Evolutionary conservation across 371 early-diverging fungal genomes (phyloP).

Genomic region (Umbelopsis sp.): DNA sequence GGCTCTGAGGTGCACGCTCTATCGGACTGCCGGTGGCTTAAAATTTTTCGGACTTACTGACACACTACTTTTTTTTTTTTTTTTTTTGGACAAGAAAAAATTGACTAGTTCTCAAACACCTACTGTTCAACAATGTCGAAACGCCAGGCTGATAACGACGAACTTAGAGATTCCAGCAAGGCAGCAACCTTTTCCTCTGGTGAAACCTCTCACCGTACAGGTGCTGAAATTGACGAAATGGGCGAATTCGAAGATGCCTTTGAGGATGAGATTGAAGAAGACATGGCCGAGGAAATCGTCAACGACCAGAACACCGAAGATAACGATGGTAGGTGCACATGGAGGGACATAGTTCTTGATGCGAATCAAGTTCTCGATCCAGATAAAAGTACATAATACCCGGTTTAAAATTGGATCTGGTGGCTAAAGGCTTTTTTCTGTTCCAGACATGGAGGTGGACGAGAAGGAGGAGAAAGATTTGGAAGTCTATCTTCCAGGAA

Average conservation of each 20-base stretch:
- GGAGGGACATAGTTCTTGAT: too few relatives aligned
- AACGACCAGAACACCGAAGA: conserved; percentile 67
- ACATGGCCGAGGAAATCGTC: conserved; percentile 62
- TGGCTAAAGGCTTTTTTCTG: background rate
- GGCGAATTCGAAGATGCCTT: conserved; percentile 97
- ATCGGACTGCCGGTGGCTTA: too few relatives aligned
- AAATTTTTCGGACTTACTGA: too few relatives aligned
- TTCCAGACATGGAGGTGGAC: conserved; percentile 62
- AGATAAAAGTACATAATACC: too few relatives aligned
- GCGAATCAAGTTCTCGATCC: too few relatives aligned
- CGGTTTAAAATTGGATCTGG: background rate
- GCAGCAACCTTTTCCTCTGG: conserved; percentile 42
- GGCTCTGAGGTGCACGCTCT: too few relatives aligned
- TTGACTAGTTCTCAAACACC: conserved; percentile 1
- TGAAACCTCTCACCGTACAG: conserved; percentile 28
- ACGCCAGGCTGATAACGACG: conserved; percentile 60
- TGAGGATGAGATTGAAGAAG: conserved; percentile 92
- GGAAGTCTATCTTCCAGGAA: conserved; percentile 93
- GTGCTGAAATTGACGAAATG: conserved; percentile 71
- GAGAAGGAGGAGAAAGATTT: conserved; percentile 56
- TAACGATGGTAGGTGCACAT: conserved; percentile 26
- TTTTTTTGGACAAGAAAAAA: background rate
- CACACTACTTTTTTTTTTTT: conserved; percentile 20
- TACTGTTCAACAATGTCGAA: conserved; percentile 55
- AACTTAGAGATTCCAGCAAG: conserved; percentile 52